Evolutionary conservation across 2,329 filamentous ascomycete species (phyloP), one percentile per base, ranked within the genome.

Genomic region (Diplodia sapinea): DNA sequence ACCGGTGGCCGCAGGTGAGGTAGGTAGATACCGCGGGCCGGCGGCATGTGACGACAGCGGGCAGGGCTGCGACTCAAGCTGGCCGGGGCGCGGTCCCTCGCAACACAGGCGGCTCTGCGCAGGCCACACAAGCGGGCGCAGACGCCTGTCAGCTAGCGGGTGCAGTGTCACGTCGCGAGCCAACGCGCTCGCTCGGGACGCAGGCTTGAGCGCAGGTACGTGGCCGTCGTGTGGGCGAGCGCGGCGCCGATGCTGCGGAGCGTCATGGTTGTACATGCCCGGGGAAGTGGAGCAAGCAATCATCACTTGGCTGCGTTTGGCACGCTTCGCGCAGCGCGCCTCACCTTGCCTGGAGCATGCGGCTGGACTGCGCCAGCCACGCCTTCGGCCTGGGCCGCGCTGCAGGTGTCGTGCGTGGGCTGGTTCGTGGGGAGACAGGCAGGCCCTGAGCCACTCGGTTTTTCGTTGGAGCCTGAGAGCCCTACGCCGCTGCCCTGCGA

Each of bases 131-230:
- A 11, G 38, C 38, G 56, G 56, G 47, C 56, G 56, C 29, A 26
- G 33, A 61, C 40, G 54, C 40, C 57, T 62, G 57, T 62, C 57
- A 62, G 57, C 56, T 26, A 38, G 40, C 57, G 43, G 40, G 57
- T 40, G 56, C 56, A 26, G 75, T 12, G 73, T 77, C 70, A 77
- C 73, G 71, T 69, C 73, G n/a, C 76, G 75, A 2, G 72, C 72
- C 17, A 56, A 56, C 50, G 74, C 72, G 31, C 68, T 77, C 12
- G 65, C 65, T 4, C 63, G 69, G 12, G 73, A 74, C 8, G 66
- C 71, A n/a, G 72, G 70, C 2, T 74, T 2, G 71, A 72, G 43
- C 69, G 40, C 57, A 62, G 57, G 57, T n/a, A 62, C 43, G 38
- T 50, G 7, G 40, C 57, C 8, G 17, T 6, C 43, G 57, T n/a